These are phyloP conservation scores for Helicostylum pulchrum DNA, from an alignment of 192 early-diverging fungal species.

Conservation along the genomic window DNA sequence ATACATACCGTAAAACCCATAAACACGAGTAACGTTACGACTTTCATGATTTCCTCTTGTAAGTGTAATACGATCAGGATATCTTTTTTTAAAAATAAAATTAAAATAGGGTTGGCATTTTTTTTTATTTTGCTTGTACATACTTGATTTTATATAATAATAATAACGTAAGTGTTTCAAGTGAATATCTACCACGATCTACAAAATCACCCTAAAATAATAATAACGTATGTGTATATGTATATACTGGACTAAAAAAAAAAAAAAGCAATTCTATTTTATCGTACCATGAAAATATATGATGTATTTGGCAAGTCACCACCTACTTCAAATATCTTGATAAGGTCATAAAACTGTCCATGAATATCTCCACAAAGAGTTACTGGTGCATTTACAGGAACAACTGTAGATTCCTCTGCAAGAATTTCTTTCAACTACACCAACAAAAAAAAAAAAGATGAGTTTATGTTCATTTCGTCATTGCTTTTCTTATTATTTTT, in stretches of 20 bases:
- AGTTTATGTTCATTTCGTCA: background rate
- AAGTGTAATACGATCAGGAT: constrained; percentile 94
- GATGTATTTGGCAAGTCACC: constrained; percentile 88
- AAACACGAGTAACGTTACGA: constrained; percentile 93
- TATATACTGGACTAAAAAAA: constrained; percentile 3
- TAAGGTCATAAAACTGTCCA: constrained; percentile 93
- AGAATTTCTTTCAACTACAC: constrained; percentile 88
- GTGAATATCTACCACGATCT: constrained; percentile 92
- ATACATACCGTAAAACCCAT: constrained; percentile 84
- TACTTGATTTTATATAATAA: constrained; percentile 89
- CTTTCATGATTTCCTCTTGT: constrained; percentile 95
- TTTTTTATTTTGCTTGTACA: background rate
- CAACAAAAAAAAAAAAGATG: background rate
- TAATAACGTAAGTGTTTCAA: constrained; percentile 93
- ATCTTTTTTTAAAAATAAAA: constrained; percentile 42
- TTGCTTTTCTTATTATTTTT: constrained; percentile 5
- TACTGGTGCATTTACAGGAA: constrained; percentile 89
- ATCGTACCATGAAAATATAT: constrained; percentile 95
- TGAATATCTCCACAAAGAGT: constrained; percentile 98
- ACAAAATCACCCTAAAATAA: constrained; percentile 89
- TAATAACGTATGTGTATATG: background rate
- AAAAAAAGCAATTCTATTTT: background rate
- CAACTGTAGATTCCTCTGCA: constrained; percentile 96
- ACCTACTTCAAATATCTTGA: constrained; percentile 92
- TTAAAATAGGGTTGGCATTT: background rate